Evolutionary conservation across 352 stramenopile species (phyloP), one percentile per base, ranked within the genome.

Genomic region (Globisporangium middletonii): DNA sequence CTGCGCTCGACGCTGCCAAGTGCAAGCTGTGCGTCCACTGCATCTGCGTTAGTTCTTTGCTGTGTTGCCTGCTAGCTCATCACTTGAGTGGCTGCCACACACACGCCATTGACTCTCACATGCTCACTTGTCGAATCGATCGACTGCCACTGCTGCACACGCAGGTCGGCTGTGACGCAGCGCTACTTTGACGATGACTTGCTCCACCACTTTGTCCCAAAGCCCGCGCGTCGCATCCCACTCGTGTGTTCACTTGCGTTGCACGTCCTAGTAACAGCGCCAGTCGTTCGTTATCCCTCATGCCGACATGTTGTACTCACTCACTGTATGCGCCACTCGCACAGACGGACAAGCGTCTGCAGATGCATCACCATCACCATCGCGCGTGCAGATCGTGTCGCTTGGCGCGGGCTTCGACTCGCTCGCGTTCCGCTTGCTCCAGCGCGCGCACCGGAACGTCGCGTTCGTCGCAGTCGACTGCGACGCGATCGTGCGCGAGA

Each of bases 391-490:
- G 64, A 79, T 91, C 26, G 48, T 91, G 18, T 91, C 80, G 48
- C 71, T 91, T 8, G 80, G 80, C 30, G 76, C 78, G 19, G 80
- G 81, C 11, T 92, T 88, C 52, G 81, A 92, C 67, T 89, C 79
- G 43, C 67, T 89, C 6, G 87, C 83, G 62, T 92, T 89, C 66
- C 77, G 79, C 43, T 50, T 92, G 11, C 46, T 75, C n/a, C 54
- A 74, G 45, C 55, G 77, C 13, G 55, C 62, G 5, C 26, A 57
- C 16, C n/a, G 30, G 54, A 59, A 64, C 8, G 1, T 86, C 18
- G 41, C 48, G 3, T 82, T 88, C 38, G 62, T 70, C 6, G 81
- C 89, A 58, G 69, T 89, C 37, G 81, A 92, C 64, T 89, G 77
- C 57, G 62, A 73, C 3, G 63, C 59, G 23, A 89, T 92, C 52